Percentiles rank a stretch among this genome's conserved stretches.
These are phyloP conservation scores for Phytophthora quininea DNA, from an alignment of 352 stramenopile species.

Conservation along the genomic window DNA sequence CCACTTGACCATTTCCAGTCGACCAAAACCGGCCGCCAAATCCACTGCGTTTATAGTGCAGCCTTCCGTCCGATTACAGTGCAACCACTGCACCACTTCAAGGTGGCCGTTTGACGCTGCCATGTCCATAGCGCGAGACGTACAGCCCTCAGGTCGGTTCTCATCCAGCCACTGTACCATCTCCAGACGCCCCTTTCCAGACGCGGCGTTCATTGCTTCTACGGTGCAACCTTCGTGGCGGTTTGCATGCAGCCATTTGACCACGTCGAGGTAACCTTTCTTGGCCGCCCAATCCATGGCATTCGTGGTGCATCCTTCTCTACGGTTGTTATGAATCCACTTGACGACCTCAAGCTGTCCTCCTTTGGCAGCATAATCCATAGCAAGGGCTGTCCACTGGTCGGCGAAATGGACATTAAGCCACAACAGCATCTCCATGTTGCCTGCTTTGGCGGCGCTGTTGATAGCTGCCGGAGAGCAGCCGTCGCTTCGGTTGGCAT, in stretches of 20 bases:
- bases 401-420: conserved; percentile 9
- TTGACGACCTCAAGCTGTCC: conserved; percentile 13
- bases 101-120: conserved; percentile 15
- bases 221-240: conserved; percentile 17
- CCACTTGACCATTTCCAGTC: conserved; percentile 15
- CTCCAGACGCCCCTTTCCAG: conserved; percentile 7
- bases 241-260: conserved; percentile 23
- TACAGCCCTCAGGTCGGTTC: conserved; percentile 15
- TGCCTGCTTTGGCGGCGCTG: neutral
- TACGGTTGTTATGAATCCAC: conserved; percentile 20
- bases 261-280: conserved; percentile 28
- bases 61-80: conserved; percentile 8
- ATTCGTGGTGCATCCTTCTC: conserved; percentile 8
- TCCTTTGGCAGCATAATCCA: conserved; percentile 10
- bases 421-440: conserved; percentile 18
- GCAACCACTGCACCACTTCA: conserved; percentile 10
- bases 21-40: neutral
- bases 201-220: conserved; percentile 12
- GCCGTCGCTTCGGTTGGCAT: neutral
- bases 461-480: neutral
- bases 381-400: conserved; percentile 11
- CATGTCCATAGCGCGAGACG: conserved; percentile 5
- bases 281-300: conserved; percentile 19
- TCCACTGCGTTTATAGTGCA: conserved; percentile 7
- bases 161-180: conserved; percentile 19